Conservation (phyloP, 495 filamentous ascomycete genomes). For the Tuber umbilicatum region DNA sequence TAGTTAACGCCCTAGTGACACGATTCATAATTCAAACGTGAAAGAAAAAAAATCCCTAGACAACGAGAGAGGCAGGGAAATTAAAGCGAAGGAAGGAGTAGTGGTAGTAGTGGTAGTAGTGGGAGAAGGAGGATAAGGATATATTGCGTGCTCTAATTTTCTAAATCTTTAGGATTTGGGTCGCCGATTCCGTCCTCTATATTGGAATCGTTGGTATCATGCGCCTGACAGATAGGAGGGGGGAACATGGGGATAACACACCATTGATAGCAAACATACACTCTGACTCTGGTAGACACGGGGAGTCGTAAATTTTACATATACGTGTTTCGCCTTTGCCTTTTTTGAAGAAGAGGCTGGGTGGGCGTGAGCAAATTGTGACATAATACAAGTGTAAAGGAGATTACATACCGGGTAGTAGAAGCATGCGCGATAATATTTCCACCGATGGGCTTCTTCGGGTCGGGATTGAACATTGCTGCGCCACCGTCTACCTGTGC, state of each 20-base stretch:
- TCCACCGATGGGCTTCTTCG: conserved; percentile 97
- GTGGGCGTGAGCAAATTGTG: not conserved
- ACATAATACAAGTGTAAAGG: not conserved
- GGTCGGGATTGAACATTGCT: conserved; percentile 97
- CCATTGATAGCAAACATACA: conserved; percentile 87
- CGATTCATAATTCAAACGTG: not conserved
- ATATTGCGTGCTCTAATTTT: conserved; percentile 51
- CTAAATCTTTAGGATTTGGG: conserved; percentile 88
- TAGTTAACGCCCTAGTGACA: not conserved
- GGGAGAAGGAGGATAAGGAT: not conserved
- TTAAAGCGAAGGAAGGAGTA: conserved; percentile 5
- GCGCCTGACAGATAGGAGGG: not conserved
- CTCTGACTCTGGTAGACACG: conserved; percentile 91
- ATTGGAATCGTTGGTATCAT: conserved; percentile 1
- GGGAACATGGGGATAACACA: conserved; percentile 12
- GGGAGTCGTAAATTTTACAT: conserved; percentile 98
- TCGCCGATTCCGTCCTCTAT: conserved; percentile 89
- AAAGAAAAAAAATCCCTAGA: not conserved
- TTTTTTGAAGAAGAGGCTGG: conserved; percentile 78
- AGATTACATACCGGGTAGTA: conserved; percentile 55
- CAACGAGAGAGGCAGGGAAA: not conserved
- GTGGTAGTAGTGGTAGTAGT: no score
- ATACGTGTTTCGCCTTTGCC: conserved; percentile 90
- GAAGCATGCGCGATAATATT: conserved; percentile 98
- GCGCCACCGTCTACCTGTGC: conserved; percentile 95